A percentile compares a stretch with the other conserved stretches of the same genome.
Conservation (phyloP, 371 early-diverging fungal genomes). For the Batkoa obscura region DNA sequence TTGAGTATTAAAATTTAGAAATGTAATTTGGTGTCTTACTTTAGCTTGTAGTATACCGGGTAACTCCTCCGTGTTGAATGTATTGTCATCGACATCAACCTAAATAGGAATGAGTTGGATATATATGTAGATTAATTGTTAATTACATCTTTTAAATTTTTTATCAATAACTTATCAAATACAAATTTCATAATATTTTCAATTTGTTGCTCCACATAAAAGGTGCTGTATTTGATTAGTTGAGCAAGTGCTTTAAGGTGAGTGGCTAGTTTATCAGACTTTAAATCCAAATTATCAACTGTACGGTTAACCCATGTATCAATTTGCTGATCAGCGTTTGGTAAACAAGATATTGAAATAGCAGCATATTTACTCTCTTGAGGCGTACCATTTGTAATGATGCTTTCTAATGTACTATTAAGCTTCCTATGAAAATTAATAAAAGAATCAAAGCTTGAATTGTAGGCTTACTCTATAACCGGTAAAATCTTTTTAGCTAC, state of each 20-base stretch:
- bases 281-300: no score
- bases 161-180: neutral
- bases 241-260: neutral
- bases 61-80: neutral
- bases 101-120: neutral
- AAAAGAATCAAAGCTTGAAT: no score
- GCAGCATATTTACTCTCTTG: no score
- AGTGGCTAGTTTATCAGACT: no score
- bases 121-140: neutral
- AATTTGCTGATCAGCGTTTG: no score
- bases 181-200: neutral
- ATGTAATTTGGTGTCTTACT: neutral
- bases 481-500: no score
- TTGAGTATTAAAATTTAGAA: neutral
- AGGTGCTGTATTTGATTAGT: neutral
- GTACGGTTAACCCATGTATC: no score
- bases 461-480: no score
- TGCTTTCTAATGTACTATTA: no score
- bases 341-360: no score
- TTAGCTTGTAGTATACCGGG: neutral
- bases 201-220: neutral
- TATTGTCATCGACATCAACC: neutral
- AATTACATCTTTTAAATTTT: neutral
- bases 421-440: no score
- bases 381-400: no score